Base-by-base conservation (phyloP, 768 basidiomycete genomes). In the Boletellus ananas region DNA sequence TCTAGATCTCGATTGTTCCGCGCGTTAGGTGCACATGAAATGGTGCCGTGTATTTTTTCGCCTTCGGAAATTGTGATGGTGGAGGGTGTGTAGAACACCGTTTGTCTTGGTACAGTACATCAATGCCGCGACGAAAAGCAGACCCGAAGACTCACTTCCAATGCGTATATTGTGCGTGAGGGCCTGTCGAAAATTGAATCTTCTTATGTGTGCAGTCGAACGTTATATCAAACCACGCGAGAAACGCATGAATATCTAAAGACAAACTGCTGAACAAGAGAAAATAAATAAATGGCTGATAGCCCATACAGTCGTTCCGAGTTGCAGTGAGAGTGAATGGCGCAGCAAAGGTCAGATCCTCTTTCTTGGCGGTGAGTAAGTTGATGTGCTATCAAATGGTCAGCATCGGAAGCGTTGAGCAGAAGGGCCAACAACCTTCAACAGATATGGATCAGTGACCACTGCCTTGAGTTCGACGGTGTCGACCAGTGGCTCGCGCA, bases 391-490 rank as follows among this genome's bases (percentile, higher is more conserved):
- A 57, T 4, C 3, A 2, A n/a, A 29, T 39, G 18, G 39, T 58
- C 38, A 61, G 25, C 29, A 53, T 39, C 25, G 9, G 45, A 39
- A 17, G 29, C 8, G 43, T 29, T 14, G 27, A 47, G 25, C 11
- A 20, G 6, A 5, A 36, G 21, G n/a, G 27, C 20, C 6, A 54
- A 75, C 27, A 51, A 87, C 92, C 76, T 94, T 95, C 71, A 99
- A 78, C 68, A 83, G 71, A 63, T 79, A 95, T 35, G 96, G 95
- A 68, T 94, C 85, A 3, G 94, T 94, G 36, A 93, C 94, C 49
- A 98, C 94, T 2, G 93, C 75, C 71, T 94, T 95, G 58, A 98
- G 74, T 58, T 99, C 96, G 51, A 99, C 96, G n/a, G 94, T 96
- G 71, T 99, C 96, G 29, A 99, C 96, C 40, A 99, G 77, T 38